These are phyloP conservation scores for Schoenoplectus tabernaemontani DNA, from an alignment of 202 grass and related monocot genomes.

Conservation along the genomic window DNA sequence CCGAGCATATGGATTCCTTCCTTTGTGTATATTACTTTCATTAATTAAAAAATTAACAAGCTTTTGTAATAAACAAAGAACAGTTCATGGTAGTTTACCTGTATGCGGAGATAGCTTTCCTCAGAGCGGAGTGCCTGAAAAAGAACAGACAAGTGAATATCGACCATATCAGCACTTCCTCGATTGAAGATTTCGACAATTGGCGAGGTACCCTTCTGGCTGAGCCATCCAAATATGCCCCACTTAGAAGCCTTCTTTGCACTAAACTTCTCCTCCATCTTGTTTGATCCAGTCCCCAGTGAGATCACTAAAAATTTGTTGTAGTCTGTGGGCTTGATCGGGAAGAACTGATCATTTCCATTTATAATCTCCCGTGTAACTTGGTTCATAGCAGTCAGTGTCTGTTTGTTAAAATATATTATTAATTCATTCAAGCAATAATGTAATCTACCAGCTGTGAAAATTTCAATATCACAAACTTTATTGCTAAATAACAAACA, in stretches of 20 bases:
- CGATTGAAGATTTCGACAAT: slow-evolving; percentile 55
- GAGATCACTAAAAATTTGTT: slow-evolving; percentile 61
- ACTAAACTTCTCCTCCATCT: slow-evolving; percentile 19
- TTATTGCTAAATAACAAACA: not conserved
- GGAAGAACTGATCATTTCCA: slow-evolving; percentile 29
- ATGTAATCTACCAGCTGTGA: not conserved
- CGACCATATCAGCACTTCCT: slow-evolving; percentile 61
- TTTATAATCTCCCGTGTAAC: slow-evolving; percentile 43
- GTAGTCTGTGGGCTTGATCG: slow-evolving; percentile 38
- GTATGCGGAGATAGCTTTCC: slow-evolving; percentile 52
- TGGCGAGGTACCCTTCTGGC: slow-evolving; percentile 22
- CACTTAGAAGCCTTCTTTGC: slow-evolving; percentile 38
- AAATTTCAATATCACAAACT: not conserved
- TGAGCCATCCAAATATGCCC: slow-evolving; percentile 63
- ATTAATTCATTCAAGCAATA: not conserved
- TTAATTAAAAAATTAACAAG: not conserved
- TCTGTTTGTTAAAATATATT: slow-evolving; percentile 22
- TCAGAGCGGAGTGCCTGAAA: slow-evolving; percentile 39
- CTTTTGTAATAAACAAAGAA: not conserved
- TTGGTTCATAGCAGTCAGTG: slow-evolving; percentile 47
- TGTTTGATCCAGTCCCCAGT: slow-evolving; percentile 43
- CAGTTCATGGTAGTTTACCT: slow-evolving; percentile 20
- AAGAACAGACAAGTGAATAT: slow-evolving; percentile 66
- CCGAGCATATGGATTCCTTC: too few relatives aligned
- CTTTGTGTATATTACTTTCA: too few relatives aligned